These are phyloP conservation scores for Pinus taeda DNA, from an alignment of 75 land plant species.

Conservation along the genomic window DNA sequence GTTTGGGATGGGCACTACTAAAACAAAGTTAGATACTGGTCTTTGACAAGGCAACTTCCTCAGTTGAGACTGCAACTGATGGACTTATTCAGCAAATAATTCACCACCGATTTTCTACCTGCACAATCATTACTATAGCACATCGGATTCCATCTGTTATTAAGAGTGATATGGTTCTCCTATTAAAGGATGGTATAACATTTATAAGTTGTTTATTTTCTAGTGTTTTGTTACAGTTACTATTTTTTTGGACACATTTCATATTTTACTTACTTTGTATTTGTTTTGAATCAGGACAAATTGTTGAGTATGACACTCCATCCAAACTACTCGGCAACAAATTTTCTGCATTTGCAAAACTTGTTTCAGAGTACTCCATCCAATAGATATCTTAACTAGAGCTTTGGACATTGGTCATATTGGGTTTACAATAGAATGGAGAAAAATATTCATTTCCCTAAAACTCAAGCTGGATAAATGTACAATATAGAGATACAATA, in stretches of 20 bases:
- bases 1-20: conserved; percentile 18
- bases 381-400: not conserved
- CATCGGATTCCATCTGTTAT: conserved; percentile 18
- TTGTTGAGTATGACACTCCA: conserved; percentile 57
- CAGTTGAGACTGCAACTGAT: conserved; percentile 22
- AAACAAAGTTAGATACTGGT: conserved; percentile 10
- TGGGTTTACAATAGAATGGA: too few species aligned
- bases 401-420: too few species aligned
- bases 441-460: too few species aligned
- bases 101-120: conserved; percentile 10
- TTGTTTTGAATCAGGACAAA: conserved; percentile 30
- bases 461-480: too few species aligned
- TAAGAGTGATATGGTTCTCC: conserved; percentile 17
- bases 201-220: not conserved
- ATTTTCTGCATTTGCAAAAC: conserved; percentile 49
- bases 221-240: not conserved
- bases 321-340: conserved; percentile 36
- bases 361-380: conserved; percentile 44
- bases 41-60: conserved; percentile 26
- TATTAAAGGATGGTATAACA: conserved; percentile 19
- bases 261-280: too few species aligned
- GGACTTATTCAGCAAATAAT: conserved; percentile 15
- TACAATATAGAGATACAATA: too few species aligned
- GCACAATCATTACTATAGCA: conserved; percentile 25
- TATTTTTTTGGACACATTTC: not conserved